phyloP scores from a whole-genome alignment of 306 rosid genomes.

The Trifolium repens region DNA sequence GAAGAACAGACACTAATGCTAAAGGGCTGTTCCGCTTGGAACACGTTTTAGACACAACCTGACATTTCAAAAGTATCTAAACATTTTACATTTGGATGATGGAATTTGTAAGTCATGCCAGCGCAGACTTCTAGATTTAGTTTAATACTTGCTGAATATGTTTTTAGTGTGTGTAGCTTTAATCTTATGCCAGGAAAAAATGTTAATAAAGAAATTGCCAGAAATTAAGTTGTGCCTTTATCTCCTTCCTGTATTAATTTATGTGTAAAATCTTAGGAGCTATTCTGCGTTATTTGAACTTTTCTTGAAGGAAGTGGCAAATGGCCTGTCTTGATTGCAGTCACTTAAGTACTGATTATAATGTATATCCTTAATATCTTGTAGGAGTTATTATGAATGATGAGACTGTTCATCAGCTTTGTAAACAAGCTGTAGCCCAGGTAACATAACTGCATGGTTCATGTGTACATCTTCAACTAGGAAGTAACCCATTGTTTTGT shows the following conservation, averaged over 20 bases:
- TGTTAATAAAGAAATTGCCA: background rate
- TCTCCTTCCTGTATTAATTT: conserved; percentile 20
- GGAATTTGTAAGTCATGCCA: conserved; percentile 13
- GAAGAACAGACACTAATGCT: background rate
- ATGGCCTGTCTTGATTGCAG: conserved; percentile 27
- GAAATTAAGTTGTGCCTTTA: conserved; percentile 27
- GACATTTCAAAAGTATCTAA: conserved; percentile 3
- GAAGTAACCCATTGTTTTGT: background rate
- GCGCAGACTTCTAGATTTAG: conserved; percentile 10
- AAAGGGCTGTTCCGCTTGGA: conserved; percentile 13
- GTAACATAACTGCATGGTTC: conserved; percentile 53
- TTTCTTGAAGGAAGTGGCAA: conserved; percentile 35
- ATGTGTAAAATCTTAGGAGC: conserved; percentile 6
- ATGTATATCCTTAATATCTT: conserved; percentile 43
- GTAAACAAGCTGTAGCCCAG: conserved; percentile 97
- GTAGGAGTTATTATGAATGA: conserved; percentile 96
- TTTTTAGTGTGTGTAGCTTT: conserved; percentile 5
- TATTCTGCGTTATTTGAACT: conserved; percentile 22
- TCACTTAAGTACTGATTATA: conserved; percentile 35
- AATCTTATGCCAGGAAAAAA: conserved; percentile 11
- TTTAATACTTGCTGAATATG: conserved; percentile 3
- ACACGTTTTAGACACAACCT: conserved; percentile 15
- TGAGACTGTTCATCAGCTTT: conserved; percentile 91
- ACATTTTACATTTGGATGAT: conserved; percentile 21
- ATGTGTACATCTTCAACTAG: conserved; percentile 24